Evolutionary conservation across 1,139 yeast species (phyloP), one percentile per base, ranked within the genome.

Genomic region (Kurtzmaniella quercitrusa): DNA sequence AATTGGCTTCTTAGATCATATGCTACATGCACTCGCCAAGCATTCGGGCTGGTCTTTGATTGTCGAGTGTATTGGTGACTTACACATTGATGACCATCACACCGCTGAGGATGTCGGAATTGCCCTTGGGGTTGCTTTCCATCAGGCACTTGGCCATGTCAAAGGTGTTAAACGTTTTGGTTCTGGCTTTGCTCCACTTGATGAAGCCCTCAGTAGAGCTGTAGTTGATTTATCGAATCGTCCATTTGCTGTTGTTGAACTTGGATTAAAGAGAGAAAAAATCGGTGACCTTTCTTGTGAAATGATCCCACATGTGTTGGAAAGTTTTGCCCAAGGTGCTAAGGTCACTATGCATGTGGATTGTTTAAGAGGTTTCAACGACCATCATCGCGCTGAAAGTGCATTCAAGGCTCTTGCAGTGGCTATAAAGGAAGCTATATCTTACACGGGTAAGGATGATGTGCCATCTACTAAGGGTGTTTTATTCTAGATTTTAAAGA

Each of bases 381-480:
- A 93, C 62, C 98, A 93, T 63, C 98, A 93, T 65, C 75, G 97
- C 50, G 88, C 96, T 35, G 98, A 93, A 65, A 80, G 89, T 59
- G 98, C 98, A 0, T 93, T 93, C 70, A 93, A 93, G 67, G 96
- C 98, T 1, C 69, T 89, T 54, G 98, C 98, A 0, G 73, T 93
- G 20, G 98, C 98, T 5, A 74, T 93, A 42, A 84, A 79, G 54
- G 96, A 89, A 58, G 94, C 98, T 30, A 83, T 79, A 43, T 76
- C 93, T 7, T 74, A 78, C 52, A 88, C 88, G 35, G 98, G 98
- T 22, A 80, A 83, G 20, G 73, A 88, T 56, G 98, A 93, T 49
- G 88, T 93, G 40, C 98, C 98, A 20, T 85, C 95, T 46, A 93
- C 98, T 21, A 93, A 93, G 66, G 98, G 98, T 41, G 98, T 93